Percentiles rank a stretch among this genome's conserved stretches.
phyloP scores from a whole-genome alignment of 495 filamentous ascomycete species.

The Neurospora sp. region DNA sequence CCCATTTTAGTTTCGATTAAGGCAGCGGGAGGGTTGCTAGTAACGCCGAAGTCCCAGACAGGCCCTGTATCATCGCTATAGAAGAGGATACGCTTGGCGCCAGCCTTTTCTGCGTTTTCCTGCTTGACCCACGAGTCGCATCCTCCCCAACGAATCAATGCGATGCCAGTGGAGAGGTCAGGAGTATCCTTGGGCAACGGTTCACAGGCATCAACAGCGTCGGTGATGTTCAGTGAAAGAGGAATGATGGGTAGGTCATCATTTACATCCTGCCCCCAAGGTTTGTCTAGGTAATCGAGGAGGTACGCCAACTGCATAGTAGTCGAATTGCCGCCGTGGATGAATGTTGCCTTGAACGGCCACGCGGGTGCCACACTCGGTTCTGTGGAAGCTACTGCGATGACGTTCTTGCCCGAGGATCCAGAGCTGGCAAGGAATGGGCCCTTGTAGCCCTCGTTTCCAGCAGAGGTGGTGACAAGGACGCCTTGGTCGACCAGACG shows the following conservation, averaged over 20 bases:
- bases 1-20: conserved; percentile 14
- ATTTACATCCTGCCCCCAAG: conserved; percentile 5
- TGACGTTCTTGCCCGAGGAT: conserved; percentile 20
- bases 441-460: conserved; percentile 23
- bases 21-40: conserved; percentile 1
- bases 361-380: conserved; percentile 14
- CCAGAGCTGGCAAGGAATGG: conserved; percentile 22
- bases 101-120: conserved; percentile 15
- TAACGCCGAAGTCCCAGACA: not conserved
- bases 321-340: conserved; percentile 15
- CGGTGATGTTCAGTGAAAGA: conserved; percentile 12
- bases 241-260: conserved; percentile 13
- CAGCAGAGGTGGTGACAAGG: conserved; percentile 23
- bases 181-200: conserved; percentile 18
- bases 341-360: conserved; percentile 21
- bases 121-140: conserved; percentile 15
- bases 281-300: not conserved
- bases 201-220: conserved; percentile 13
- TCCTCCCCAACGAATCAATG: conserved; percentile 27
- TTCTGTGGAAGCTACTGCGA: conserved; percentile 20
- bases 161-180: conserved; percentile 28
- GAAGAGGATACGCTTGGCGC: conserved; percentile 20
- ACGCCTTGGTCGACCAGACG: conserved; percentile 25
- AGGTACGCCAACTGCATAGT: conserved; percentile 15
- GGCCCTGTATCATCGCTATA: conserved; percentile 12